Conservation (phyloP, 2,329 filamentous ascomycete species). For the Fusarium sp. region DNA sequence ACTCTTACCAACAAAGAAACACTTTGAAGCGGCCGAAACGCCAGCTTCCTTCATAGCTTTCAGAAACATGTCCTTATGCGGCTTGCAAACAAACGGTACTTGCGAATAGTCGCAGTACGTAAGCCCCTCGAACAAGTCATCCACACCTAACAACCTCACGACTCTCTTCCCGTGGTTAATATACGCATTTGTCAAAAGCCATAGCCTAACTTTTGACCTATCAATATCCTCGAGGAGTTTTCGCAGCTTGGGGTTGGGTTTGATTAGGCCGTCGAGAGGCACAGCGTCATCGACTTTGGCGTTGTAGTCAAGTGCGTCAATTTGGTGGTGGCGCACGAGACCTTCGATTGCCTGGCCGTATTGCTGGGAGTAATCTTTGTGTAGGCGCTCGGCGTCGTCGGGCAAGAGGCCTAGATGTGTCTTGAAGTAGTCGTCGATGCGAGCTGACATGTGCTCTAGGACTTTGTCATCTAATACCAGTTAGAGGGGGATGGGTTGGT, state of each 20-base stretch:
- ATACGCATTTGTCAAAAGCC: slow-evolving; percentile 98
- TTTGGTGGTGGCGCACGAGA: slow-evolving; percentile 91
- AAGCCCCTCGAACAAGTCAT: slow-evolving; percentile 92
- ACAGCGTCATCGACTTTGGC: slow-evolving; percentile 93
- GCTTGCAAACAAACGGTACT: slow-evolving; percentile 86
- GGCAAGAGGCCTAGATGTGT: slow-evolving; percentile 78
- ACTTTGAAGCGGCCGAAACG: slow-evolving; percentile 73
- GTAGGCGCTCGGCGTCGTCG: slow-evolving; percentile 85
- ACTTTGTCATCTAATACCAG: slow-evolving; percentile 74
- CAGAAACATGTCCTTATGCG: slow-evolving; percentile 81
- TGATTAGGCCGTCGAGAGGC: slow-evolving; percentile 87
- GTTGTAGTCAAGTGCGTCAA: slow-evolving; percentile 96
- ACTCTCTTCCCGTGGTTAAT: slow-evolving; percentile 87
- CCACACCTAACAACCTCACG: slow-evolving; percentile 81
- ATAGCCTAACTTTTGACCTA: slow-evolving; percentile 82
- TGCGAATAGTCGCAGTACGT: slow-evolving; percentile 92
- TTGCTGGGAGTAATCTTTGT: slow-evolving; percentile 91
- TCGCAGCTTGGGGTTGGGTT: slow-evolving; percentile 80
- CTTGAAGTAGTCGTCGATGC: slow-evolving; percentile 76
- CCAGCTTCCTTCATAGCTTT: slow-evolving; percentile 89
- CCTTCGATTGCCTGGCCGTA: slow-evolving; percentile 98
- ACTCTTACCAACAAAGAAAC: slow-evolving; percentile 89
- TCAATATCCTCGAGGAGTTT: slow-evolving; percentile 86
- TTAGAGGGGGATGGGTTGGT: neutral
- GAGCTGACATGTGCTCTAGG: slow-evolving; percentile 85